A percentile compares a stretch with the other conserved stretches of the same genome.
Conservation (phyloP, 208 protist genomes). For the Wallacemonas collosoma region DNA sequence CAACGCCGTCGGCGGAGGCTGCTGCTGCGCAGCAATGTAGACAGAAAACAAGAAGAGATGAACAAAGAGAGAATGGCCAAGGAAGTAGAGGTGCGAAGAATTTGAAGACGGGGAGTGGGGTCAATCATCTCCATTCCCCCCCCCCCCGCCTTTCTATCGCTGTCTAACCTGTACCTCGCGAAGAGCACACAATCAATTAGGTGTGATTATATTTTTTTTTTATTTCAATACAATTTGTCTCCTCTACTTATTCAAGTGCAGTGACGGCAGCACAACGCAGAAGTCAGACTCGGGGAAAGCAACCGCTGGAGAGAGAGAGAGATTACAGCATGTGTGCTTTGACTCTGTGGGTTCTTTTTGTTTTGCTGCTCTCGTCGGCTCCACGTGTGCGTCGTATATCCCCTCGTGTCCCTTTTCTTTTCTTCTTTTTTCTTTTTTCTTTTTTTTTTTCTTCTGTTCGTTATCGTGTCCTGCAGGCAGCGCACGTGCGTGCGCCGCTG, state of each 20-base stretch:
- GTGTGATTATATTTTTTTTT: too few relatives aligned
- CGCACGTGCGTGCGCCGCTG: too few relatives aligned
- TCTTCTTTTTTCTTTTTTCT: conserved; percentile 1
- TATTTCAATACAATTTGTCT: too few relatives aligned
- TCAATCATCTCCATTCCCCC: too few relatives aligned
- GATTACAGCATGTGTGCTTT: too few relatives aligned
- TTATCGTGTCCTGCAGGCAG: neutral
- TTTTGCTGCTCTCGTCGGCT: neutral
- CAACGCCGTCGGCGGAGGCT: conserved; percentile 13
- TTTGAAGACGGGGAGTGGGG: neutral
- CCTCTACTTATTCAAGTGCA: too few relatives aligned
- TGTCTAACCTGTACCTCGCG: too few relatives aligned
- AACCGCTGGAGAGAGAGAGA: too few relatives aligned
- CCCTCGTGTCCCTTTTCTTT: conserved; percentile 10
- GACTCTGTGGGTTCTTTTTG: neutral
- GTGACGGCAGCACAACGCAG: too few relatives aligned
- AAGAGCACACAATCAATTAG: too few relatives aligned
- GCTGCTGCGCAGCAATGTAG: conserved; percentile 46
- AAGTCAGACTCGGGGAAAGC: too few relatives aligned
- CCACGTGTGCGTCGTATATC: neutral
- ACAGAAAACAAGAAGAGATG: conserved; percentile 1
- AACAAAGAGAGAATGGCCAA: neutral
- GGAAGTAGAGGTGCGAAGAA: neutral
- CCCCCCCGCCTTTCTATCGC: too few relatives aligned
- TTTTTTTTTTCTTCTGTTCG: neutral